phyloP scores from a whole-genome alignment of 148 eudicot genomes.

The Polygonum aviculare region DNA sequence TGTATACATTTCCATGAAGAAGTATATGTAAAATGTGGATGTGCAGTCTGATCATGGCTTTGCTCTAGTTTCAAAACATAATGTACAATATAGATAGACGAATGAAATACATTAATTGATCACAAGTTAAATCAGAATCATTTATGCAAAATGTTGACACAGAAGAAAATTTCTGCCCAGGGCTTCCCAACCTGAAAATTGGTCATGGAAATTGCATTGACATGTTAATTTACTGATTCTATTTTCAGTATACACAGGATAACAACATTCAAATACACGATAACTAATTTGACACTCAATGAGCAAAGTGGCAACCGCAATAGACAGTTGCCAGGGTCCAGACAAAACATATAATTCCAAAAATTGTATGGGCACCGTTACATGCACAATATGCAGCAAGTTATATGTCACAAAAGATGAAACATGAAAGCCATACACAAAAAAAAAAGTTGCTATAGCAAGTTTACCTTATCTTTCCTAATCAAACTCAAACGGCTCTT shows the following conservation, averaged over 20 bases:
- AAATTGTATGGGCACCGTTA: neutral
- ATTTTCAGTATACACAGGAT: neutral
- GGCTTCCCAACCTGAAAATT: neutral
- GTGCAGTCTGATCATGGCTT: neutral
- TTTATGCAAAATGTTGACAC: neutral
- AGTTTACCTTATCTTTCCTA: slow-evolving; percentile 39
- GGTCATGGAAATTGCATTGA: neutral
- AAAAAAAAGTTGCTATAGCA: neutral
- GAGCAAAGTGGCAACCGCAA: neutral
- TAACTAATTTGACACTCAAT: neutral
- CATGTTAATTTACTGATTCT: neutral
- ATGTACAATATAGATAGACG: neutral
- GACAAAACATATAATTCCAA: neutral
- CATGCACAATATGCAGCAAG: neutral
- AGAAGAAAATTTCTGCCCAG: neutral
- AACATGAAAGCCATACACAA: neutral
- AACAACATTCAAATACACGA: neutral
- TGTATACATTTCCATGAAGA: neutral
- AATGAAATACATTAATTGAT: neutral
- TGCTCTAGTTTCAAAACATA: neutral
- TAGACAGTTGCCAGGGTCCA: neutral
- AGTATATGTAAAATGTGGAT: neutral
- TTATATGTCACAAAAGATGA: neutral
- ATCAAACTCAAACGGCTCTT: slow-evolving; percentile 40
- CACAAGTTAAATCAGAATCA: neutral